Conservation (phyloP, 441 rosid species). For the Populus hybrid region DNA sequence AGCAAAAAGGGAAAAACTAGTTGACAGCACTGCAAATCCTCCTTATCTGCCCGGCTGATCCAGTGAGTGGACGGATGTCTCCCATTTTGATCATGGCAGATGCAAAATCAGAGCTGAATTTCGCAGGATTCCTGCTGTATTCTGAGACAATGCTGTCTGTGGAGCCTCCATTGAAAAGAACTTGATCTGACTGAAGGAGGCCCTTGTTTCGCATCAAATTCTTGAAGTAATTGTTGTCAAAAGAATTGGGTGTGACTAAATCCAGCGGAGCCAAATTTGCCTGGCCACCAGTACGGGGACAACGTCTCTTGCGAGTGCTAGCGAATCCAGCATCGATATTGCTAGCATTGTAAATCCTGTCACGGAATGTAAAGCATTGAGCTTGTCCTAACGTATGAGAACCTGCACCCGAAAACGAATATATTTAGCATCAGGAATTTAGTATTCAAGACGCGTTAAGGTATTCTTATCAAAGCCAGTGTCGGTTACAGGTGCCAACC, state of each 20-base stretch:
- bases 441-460: too few species aligned
- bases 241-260: conserved; percentile 54
- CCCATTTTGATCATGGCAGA: conserved; percentile 69
- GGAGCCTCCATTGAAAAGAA: conserved; percentile 48
- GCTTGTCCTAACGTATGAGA: conserved; percentile 63
- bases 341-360: conserved; percentile 45
- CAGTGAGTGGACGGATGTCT: conserved; percentile 42
- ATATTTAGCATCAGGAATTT: too few species aligned
- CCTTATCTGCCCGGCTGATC: conserved; percentile 41
- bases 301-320: conserved; percentile 34
- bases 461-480: too few species aligned
- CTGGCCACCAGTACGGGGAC: conserved; percentile 32
- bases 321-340: conserved; percentile 48
- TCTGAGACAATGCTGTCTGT: conserved; percentile 42
- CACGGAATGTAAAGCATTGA: conserved; percentile 42
- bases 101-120: conserved; percentile 46
- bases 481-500: background rate
- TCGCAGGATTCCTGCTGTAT: conserved; percentile 38
- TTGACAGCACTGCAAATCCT: conserved; percentile 45
- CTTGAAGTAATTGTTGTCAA: conserved; percentile 58
- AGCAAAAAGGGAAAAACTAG: background rate
- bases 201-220: conserved; percentile 51
- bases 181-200: conserved; percentile 49
- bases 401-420: conserved; percentile 22
- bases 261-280: conserved; percentile 44